Evolutionary conservation across 1,284 basidiomycete genomes (phyloP).

Genomic region (Ustilago hordei): DNA sequence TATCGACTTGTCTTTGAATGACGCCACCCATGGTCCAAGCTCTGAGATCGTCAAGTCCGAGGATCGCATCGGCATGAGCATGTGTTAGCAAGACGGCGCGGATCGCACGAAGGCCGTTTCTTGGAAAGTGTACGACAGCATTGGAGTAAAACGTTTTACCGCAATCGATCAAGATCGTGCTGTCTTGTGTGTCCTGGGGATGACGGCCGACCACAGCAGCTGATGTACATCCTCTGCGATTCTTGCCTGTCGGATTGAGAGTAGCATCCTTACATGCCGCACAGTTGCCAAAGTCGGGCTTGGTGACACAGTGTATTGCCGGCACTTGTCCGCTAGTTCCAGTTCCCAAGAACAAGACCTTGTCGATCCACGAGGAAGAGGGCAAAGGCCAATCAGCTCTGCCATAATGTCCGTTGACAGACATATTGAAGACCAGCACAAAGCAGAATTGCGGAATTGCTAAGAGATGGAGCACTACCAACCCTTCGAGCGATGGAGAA

Average conservation of each 20-base stretch:
- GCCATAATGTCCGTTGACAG: not conserved
- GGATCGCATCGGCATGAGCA: conserved; percentile 65
- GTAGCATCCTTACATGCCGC: conserved; percentile 60
- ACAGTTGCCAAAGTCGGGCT: conserved; percentile 47
- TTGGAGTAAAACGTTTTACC: conserved; percentile 66
- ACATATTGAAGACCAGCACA: conserved; percentile 2
- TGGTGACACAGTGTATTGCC: conserved; percentile 59
- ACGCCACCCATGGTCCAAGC: conserved; percentile 65
- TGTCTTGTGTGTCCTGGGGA: conserved; percentile 22
- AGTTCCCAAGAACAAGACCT: conserved; percentile 63
- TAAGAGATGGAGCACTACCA: not conserved
- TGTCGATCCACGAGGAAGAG: conserved; percentile 53
- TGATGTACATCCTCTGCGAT: conserved; percentile 59
- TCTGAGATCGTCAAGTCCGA: conserved; percentile 64
- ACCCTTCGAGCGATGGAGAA: conserved; percentile 6
- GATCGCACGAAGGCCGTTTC: conserved; percentile 52
- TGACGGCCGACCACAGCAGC: conserved; percentile 47
- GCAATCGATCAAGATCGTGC: conserved; percentile 65
- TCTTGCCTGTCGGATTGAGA: conserved; percentile 53
- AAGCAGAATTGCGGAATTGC: not conserved
- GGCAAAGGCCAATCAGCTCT: conserved; percentile 21
- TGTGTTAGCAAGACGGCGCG: conserved; percentile 65
- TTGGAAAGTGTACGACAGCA: conserved; percentile 49
- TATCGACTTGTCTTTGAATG: conserved; percentile 59
- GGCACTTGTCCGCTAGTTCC: conserved; percentile 66